These are phyloP conservation scores for Chlorella ohadii DNA, from an alignment of 139 green algal genomes.

Conservation along the genomic window DNA sequence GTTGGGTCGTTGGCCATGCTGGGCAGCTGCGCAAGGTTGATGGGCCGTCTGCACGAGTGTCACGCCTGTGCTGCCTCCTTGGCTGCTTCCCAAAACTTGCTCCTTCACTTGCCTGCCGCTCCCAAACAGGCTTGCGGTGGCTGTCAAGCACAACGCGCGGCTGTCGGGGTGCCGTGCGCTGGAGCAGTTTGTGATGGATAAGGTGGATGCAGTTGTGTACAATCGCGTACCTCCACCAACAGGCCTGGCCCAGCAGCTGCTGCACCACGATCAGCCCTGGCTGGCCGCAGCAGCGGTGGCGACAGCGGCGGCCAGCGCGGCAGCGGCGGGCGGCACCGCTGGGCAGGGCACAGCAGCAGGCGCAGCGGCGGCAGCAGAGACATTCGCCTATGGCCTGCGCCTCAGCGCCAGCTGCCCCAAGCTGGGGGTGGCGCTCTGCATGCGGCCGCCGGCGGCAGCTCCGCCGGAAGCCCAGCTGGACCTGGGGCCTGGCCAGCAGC, in stretches of 20 bases:
- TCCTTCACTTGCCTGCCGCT: too few relatives aligned
- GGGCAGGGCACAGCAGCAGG: too few relatives aligned
- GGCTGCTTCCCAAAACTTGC: too few relatives aligned
- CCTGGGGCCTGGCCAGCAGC: not conserved
- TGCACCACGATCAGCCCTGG: conserved; percentile 38
- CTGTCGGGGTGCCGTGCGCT: conserved; percentile 17
- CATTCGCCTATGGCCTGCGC: conserved; percentile 24
- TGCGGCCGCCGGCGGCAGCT: not conserved
- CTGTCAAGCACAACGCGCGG: conserved; percentile 44
- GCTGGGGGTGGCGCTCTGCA: conserved; percentile 48
- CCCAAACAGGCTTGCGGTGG: conserved; percentile 32
- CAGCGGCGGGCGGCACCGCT: not conserved
- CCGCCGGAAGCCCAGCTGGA: not conserved
- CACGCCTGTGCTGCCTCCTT: too few relatives aligned
- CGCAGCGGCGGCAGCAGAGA: not conserved
- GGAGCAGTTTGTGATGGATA: conserved; percentile 39
- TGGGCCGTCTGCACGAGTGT: too few relatives aligned
- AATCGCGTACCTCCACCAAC: not conserved
- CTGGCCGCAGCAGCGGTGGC: not conserved
- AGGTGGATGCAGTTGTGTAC: conserved; percentile 49
- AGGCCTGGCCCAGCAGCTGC: conserved; percentile 22
- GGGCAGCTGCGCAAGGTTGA: too few relatives aligned
- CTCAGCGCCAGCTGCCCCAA: conserved; percentile 49
- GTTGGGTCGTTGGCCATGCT: too few relatives aligned
- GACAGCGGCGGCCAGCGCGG: not conserved